Conservation (phyloP, 768 basidiomycete species). For the Suillus occidentalis region DNA sequence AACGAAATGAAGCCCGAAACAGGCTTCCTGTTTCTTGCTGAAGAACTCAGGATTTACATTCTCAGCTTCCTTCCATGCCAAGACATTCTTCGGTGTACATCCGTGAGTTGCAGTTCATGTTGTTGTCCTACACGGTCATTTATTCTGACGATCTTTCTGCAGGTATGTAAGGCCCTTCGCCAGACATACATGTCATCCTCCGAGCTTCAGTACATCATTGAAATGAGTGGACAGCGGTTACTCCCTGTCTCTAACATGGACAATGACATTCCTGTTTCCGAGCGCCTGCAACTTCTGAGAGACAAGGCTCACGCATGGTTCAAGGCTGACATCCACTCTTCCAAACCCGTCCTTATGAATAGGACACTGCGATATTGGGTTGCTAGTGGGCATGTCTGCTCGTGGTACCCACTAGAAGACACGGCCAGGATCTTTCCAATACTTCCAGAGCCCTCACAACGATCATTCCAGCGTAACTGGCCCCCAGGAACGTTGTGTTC, state of each 20-base stretch:
- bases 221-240: not conserved
- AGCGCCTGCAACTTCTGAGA: not conserved
- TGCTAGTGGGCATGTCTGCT: not conserved
- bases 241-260: not conserved
- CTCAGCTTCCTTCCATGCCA: not conserved
- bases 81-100: not conserved
- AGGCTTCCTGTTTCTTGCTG: not conserved
- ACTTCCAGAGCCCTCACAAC: not conserved
- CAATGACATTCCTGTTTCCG: not conserved
- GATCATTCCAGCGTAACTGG: not conserved
- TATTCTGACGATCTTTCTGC: not conserved
- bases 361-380: not conserved
- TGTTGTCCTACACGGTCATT: not conserved
- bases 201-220: not conserved
- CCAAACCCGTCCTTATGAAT: not conserved
- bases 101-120: not conserved
- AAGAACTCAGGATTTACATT: not conserved
- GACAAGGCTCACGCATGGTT: not conserved
- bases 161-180: not conserved
- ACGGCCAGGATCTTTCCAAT: not conserved
- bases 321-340: not conserved
- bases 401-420: not conserved
- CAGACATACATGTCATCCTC: not conserved
- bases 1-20: not conserved
- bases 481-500: not conserved